phyloP scores from a whole-genome alignment of 164 flowering plant species.

The Stephania yunnanensis region DNA sequence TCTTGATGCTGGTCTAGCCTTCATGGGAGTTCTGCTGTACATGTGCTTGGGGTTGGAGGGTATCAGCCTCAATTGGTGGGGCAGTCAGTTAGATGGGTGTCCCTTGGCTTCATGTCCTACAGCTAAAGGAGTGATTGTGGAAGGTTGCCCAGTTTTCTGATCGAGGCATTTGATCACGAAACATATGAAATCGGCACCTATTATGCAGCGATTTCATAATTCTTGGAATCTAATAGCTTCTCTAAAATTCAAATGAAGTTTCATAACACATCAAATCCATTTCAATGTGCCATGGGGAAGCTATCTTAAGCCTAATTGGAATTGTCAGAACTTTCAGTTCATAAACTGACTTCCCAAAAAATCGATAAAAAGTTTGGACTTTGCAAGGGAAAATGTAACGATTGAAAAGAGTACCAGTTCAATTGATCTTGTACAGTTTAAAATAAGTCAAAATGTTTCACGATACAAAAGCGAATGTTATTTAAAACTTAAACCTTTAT shows the following conservation, averaged over 20 bases:
- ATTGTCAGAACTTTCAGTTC: too few species aligned
- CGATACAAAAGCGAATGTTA: too few species aligned
- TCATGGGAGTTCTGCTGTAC: slow-evolving; percentile 70
- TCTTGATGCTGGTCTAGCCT: slow-evolving; percentile 79
- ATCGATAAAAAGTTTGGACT: too few species aligned
- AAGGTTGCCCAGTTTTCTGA: slow-evolving; percentile 58
- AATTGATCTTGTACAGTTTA: too few species aligned
- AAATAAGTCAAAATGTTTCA: too few species aligned
- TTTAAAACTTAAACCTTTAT: too few species aligned
- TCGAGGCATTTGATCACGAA: neutral
- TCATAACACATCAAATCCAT: slow-evolving; percentile 4
- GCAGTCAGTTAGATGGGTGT: slow-evolving; percentile 65
- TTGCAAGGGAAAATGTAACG: too few species aligned
- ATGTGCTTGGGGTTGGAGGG: slow-evolving; percentile 46
- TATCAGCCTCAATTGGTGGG: slow-evolving; percentile 63
- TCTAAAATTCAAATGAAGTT: slow-evolving; percentile 3
- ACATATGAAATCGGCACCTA: neutral
- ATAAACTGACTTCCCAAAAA: too few species aligned
- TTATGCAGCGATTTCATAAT: neutral
- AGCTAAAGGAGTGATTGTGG: slow-evolving; percentile 48
- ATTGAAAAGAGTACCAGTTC: too few species aligned
- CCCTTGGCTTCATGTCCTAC: slow-evolving; percentile 69
- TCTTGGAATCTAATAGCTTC: neutral
- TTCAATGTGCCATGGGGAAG: neutral
- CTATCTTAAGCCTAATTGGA: neutral